Evolutionary conservation across 73 alveolate genomes (phyloP), one percentile per base, ranked within the genome.

Genomic region (Stentor roeselii): DNA sequence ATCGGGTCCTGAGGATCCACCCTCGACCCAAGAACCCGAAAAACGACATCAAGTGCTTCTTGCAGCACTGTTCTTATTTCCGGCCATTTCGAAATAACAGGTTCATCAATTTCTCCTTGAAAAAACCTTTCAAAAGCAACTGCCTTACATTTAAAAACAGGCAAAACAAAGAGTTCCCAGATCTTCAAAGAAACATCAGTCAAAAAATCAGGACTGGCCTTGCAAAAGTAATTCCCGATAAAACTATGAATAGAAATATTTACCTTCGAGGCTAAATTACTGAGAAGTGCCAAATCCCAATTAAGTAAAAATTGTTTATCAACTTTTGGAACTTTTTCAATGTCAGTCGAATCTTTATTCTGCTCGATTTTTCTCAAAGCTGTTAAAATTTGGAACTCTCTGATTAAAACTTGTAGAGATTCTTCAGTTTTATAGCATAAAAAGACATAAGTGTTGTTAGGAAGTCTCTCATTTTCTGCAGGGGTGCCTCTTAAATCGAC

Each of bases 351-450:
- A 40, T 67, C 80, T 67, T 67, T 67, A 1, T n/a, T 30, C 34
- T 67, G 80, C 34, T 67, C 80, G 82, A 95, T 80, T 85, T 93
- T 91, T 85, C 98, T 88, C 27, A 95, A 75, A 40, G 93, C 78
- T 82, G 89, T 90, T 2, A 91, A 86, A 39, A 39, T 30, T 34
- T n/a, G 11, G 59, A 27, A 76, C 67, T 95, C 99, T 86, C 99
- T 88, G 86, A 93, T 97, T 14, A 90, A 85, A 6, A 92, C 86
- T 83, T 92, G 92, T 42, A 93, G 82, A 42, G 83, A 83, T 89
- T 94, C 93, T 83, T 95, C 99, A 60, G 95, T 92, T 87, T 90
- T 94, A 78, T 90, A 95, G 89, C 98, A 92, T 3, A 95, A 58
- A 87, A 82, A 94, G 59, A 95, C 97, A 89, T 94, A 94, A 86